Evolutionary conservation across 129 eudicot species (phyloP).

Genomic region (Oenanthe sinensis): DNA sequence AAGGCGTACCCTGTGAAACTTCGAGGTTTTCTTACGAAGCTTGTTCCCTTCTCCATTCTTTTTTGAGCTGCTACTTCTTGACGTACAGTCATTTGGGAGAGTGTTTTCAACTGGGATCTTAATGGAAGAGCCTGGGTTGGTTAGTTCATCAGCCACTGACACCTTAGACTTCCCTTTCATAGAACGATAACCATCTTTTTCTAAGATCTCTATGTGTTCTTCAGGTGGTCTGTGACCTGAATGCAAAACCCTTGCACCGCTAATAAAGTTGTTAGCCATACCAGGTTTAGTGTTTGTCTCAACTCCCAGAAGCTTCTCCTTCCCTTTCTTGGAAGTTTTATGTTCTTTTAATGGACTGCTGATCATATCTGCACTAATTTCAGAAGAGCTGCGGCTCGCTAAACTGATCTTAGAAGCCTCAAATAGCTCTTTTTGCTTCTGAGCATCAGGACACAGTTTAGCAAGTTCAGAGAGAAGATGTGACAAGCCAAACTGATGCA

Average conservation of each 20-base stretch:
- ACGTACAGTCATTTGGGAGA: neutral
- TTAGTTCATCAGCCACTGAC: neutral
- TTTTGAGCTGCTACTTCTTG: conserved; percentile 15
- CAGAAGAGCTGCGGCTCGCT: neutral
- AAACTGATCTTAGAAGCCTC: conserved; percentile 12
- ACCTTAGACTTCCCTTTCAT: conserved; percentile 17
- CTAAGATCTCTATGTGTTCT: conserved; percentile 4
- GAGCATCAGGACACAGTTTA: conserved; percentile 27
- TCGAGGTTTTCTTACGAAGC: conserved; percentile 17
- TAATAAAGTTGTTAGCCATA: conserved; percentile 2
- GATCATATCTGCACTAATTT: conserved; percentile 5
- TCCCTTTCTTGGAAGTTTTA: conserved; percentile 17
- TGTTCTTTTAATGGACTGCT: neutral
- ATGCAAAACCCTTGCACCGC: conserved; percentile 14
- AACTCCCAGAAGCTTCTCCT: conserved; percentile 19
- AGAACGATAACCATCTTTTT: conserved; percentile 19
- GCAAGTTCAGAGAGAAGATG: conserved; percentile 31
- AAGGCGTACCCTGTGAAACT: conserved; percentile 25
- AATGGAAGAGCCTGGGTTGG: neutral
- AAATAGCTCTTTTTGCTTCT: conserved; percentile 26
- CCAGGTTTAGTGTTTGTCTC: neutral
- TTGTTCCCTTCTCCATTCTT: conserved; percentile 18
- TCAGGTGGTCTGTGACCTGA: conserved; percentile 10
- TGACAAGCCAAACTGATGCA: conserved; percentile 29
- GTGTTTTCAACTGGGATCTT: neutral